Base-by-base conservation (phyloP, 352 stramenopile species). In the Blastocystis sp. region DNA sequence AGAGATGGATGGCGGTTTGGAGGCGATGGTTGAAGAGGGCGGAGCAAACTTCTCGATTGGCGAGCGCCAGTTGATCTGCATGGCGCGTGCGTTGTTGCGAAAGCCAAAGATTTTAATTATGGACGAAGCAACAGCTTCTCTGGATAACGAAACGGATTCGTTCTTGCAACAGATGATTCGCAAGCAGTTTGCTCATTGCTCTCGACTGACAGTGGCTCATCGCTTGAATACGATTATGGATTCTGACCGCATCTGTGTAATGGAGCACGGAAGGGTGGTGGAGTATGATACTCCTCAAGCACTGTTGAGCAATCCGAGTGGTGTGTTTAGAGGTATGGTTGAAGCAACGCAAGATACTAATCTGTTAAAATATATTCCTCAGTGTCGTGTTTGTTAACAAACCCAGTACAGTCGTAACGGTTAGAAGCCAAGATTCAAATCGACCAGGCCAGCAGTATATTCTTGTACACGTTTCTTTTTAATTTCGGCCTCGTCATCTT, bases 161-260 rank as follows among this genome's bases (percentile, higher is more conserved):
- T 69, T 91, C n/a, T 91, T 96, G 45, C 91, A 94, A n/a, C 89
- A 94, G 7, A 92, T 95, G 59, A 90, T 92, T 47, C 73, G 77
- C 29, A 91, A 89, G 6, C 47, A 59, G 39, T 91, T 91, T 55
- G 79, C 90, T 23, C 87, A 94, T 50, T 97, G 92, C 87, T 99
- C 97, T 15, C 92, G 97, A 45, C 84, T 99, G 29, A 97, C 96
- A 2, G 97, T 99, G 79, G 96, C 96, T 45, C 96, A 99, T 91
- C 94, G 97, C 34, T 92, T 99, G 56, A 95, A 98, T 90, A 98
- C 96, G 5, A 95, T 99, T 88, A 96, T 98, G 70, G 96, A 98
- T 91, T 97, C 95, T 62, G 96, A 98, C 90, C 92, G 92, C 23
- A 93, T 99, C 64, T 91, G 99, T 53, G 96, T 98, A 7, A 95